Conservation (phyloP, 176 grass and related monocot genomes). For the Thalia dealbata region DNA sequence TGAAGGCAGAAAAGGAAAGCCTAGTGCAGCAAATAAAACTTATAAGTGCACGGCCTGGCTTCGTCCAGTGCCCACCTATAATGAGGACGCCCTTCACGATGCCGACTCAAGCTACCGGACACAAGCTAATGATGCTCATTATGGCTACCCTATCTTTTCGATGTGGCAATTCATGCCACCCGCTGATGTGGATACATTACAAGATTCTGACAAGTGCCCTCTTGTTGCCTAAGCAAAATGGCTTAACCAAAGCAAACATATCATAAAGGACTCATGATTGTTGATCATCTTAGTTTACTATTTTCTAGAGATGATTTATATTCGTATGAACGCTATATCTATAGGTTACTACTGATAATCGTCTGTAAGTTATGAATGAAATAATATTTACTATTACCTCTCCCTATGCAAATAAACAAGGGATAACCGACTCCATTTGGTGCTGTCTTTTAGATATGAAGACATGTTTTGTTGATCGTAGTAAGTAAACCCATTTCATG, state of each 20-base stretch:
- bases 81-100: conserved; percentile 58
- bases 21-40: conserved; percentile 86
- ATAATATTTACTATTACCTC: neutral
- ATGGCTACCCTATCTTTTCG: conserved; percentile 75
- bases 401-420: neutral
- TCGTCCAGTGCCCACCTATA: conserved; percentile 40
- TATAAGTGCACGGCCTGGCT: conserved; percentile 41
- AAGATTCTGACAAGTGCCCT: conserved; percentile 67
- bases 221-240: conserved; percentile 49
- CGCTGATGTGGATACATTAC: conserved; percentile 71
- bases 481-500: no score
- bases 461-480: neutral
- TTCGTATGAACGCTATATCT: neutral
- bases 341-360: neutral
- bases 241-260: neutral
- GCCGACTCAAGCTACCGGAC: conserved; percentile 35
- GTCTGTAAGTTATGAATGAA: neutral
- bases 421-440: neutral
- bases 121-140: conserved; percentile 88
- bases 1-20: conserved; percentile 85
- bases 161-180: conserved; percentile 99
- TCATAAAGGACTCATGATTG: neutral
- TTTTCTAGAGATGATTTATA: neutral
- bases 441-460: neutral
- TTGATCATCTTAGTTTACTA: neutral